Evolutionary conservation across 768 basidiomycete species (phyloP), one percentile per base, ranked within the genome.

Genomic region (Kwoniella mangroviensis): DNA sequence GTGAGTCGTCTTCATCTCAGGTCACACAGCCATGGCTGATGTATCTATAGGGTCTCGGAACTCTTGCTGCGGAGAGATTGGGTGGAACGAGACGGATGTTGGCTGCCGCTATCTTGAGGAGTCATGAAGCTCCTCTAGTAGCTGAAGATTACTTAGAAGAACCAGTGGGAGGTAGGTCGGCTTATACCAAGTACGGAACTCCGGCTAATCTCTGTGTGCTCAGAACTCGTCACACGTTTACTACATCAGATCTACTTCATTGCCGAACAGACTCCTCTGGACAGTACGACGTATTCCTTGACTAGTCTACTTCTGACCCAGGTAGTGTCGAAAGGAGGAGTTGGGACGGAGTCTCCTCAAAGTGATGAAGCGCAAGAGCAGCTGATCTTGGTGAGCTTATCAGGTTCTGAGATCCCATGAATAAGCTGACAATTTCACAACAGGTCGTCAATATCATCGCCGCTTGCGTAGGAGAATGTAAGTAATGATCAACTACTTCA

Each of bases 261-360:
- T 3, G 89, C 92, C 0, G 92, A 95, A 71, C 90, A 92, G 72
- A 84, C 87, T 0, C 89, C 93, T 0, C 90, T 98, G 61, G 93
- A 96, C 78, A 87, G 90, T 0, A 89, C 92, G 1, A 94, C 94
- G 0, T 96, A 92, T 83, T 89, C 92, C 0, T 92, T 94, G 73
- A 83, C 88, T 0, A 90, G 89, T 58, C 91, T 93, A 9, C 86
- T 98, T 13, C 83, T 98, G 4, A 87, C 85, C 11, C 87, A 88
- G 55, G 88, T 97, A 21, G 84, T 94, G 9, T 78, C 84, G 1
- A 85, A 86, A 28, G 93, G 93, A 5, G 94, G 93, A 0, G 84
- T 94, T 11, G 84, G 84, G 0, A 84, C 85, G 0, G 84, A 87
- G 0, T 85, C 85, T 17, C 88, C 91, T 55, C 89, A 89, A 45